Evolutionary conservation across 2,329 filamentous ascomycete species (phyloP).

Genomic region (Penicillium fuscoglaucum): DNA sequence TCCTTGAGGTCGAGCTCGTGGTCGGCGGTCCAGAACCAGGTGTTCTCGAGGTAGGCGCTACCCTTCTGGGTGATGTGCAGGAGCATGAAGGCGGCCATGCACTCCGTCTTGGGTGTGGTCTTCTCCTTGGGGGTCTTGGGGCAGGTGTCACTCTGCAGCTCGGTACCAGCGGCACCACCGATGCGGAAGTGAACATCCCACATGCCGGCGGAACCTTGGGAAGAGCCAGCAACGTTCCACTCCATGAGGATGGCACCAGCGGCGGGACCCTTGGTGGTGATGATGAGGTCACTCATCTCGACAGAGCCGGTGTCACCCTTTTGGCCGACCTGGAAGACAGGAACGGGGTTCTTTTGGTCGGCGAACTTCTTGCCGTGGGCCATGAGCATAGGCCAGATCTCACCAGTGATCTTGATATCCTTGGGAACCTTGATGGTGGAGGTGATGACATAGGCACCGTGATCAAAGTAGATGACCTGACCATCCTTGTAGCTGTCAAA

Average conservation of each 20-base stretch:
- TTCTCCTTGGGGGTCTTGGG: constrained; percentile 68
- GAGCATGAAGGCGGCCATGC: constrained; percentile 70
- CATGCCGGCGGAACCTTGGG: constrained; percentile 70
- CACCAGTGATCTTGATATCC: constrained; percentile 83
- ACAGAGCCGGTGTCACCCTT: constrained; percentile 74
- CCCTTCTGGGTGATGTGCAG: constrained; percentile 57
- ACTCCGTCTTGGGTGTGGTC: constrained; percentile 64
- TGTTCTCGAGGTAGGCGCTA: constrained; percentile 81
- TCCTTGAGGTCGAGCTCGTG: constrained; percentile 78
- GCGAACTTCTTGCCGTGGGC: constrained; percentile 73
- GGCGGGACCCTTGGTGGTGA: constrained; percentile 78
- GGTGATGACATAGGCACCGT: constrained; percentile 63
- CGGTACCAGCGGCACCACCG: constrained; percentile 79
- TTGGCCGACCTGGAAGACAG: constrained; percentile 83
- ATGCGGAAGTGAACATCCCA: constrained; percentile 98
- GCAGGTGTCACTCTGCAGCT: constrained; percentile 78
- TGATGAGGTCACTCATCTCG: constrained; percentile 84
- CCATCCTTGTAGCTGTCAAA: constrained; percentile 65
- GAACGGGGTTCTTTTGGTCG: constrained; percentile 71
- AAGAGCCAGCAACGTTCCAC: constrained; percentile 74
- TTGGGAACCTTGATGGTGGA: constrained; percentile 64
- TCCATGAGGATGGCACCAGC: constrained; percentile 88
- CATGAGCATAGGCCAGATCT: constrained; percentile 89
- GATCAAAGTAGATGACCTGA: constrained; percentile 64
- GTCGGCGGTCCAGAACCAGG: constrained; percentile 87